Evolutionary conservation across 2,329 filamentous ascomycete species (phyloP).

Genomic region (Phaeomoniella chlamydospora): DNA sequence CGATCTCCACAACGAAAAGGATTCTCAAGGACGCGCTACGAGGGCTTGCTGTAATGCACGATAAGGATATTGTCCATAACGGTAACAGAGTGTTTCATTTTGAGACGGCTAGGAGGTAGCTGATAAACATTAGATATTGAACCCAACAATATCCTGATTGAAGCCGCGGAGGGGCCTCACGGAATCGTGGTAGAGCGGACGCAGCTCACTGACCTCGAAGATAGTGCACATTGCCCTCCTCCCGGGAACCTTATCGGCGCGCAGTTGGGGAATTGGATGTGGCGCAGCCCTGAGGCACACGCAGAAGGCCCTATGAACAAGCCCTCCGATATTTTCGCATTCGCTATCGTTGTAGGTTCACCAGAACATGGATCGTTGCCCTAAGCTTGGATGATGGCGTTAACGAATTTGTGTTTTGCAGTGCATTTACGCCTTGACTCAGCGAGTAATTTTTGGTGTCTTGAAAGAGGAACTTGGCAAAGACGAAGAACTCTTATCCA

Average conservation of each 20-base stretch:
- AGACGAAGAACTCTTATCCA: constrained; percentile 20
- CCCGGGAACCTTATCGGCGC: constrained; percentile 10
- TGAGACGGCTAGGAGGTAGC: constrained; percentile 2
- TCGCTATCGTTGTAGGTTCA: neutral
- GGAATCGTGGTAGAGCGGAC: constrained; percentile 11
- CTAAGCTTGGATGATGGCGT: constrained; percentile 1
- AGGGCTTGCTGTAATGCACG: constrained; percentile 19
- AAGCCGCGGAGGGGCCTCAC: constrained; percentile 12
- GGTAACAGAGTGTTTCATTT: constrained; percentile 9
- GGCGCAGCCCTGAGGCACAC: constrained; percentile 21
- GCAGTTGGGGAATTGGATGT: constrained; percentile 18
- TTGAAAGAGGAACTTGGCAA: constrained; percentile 18
- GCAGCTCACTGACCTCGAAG: constrained; percentile 18
- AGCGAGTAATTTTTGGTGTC: constrained; percentile 25
- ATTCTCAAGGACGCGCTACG: constrained; percentile 28
- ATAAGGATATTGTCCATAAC: constrained; percentile 17
- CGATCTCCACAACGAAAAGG: constrained; percentile 21
- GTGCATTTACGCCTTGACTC: constrained; percentile 31
- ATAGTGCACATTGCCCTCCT: constrained; percentile 4
- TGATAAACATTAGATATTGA: constrained; percentile 17
- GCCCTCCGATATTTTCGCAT: constrained; percentile 13
- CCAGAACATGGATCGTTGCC: neutral
- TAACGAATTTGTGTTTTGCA: constrained; percentile 8
- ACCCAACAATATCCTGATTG: constrained; percentile 21
- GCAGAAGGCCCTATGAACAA: constrained; percentile 14